Evolutionary conservation across 305 asterid genomes (phyloP).

Genomic region (Ajuga reptans): DNA sequence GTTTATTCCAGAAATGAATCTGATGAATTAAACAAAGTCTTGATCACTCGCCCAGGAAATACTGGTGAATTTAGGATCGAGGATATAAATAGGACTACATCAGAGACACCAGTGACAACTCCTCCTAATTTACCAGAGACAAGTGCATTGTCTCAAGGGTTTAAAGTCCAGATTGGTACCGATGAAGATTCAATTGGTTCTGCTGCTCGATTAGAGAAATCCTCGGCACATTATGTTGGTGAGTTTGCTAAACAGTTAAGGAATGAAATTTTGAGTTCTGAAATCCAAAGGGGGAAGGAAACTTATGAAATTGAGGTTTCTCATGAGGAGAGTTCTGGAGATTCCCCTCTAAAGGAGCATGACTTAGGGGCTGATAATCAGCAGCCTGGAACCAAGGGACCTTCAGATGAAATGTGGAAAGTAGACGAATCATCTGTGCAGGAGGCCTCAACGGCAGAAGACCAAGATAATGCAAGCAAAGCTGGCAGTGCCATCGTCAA

Average conservation of each 20-base stretch:
- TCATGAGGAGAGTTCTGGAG: conserved; percentile 38
- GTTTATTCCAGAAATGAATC: conserved; percentile 29
- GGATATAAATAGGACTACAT: conserved; percentile 25
- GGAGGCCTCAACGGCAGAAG: conserved; percentile 34
- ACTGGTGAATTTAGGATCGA: conserved; percentile 25
- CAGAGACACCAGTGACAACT: conserved; percentile 25
- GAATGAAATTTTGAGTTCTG: conserved; percentile 47
- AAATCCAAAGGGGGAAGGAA: conserved; percentile 39
- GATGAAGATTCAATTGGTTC: conserved; percentile 53
- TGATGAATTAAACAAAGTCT: conserved; percentile 26
- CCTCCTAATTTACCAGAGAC: conserved; percentile 28
- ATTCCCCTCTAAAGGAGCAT: conserved; percentile 36
- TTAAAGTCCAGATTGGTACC: conserved; percentile 19
- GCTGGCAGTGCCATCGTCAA: conserved; percentile 31
- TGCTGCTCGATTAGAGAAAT: conserved; percentile 52
- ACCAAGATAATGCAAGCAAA: conserved; percentile 33
- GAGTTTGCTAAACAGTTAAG: conserved; percentile 53
- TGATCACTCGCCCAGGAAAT: conserved; percentile 26
- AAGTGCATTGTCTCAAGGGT: conserved; percentile 24
- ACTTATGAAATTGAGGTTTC: conserved; percentile 30
- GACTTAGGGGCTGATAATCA: conserved; percentile 31
- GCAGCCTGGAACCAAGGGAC: conserved; percentile 52
- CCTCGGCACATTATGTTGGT: conserved; percentile 46
- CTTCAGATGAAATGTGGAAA: conserved; percentile 76
- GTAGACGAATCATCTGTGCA: conserved; percentile 40